These are phyloP conservation scores for Candida berthetii DNA, from an alignment of 805 yeast species.

Conservation along the genomic window DNA sequence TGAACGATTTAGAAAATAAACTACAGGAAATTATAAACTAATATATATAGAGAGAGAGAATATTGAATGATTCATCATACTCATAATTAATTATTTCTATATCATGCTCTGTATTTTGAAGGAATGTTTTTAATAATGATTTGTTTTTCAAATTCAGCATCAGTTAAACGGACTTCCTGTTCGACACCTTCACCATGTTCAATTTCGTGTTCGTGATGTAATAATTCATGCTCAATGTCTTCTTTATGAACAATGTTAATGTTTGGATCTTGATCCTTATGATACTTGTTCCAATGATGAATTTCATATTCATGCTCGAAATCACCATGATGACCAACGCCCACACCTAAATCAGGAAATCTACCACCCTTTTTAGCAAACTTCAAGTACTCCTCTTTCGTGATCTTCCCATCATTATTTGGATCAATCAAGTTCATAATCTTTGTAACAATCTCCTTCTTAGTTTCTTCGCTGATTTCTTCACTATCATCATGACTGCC, in stretches of 20 bases:
- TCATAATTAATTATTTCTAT: background rate
- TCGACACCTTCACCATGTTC: slow-evolving; percentile 69
- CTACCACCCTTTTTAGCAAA: slow-evolving; percentile 59
- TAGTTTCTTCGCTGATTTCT: slow-evolving; percentile 46
- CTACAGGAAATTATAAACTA: slow-evolving; percentile 9
- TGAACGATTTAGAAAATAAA: slow-evolving; percentile 30
- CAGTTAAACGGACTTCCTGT: slow-evolving; percentile 26
- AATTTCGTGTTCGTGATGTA: slow-evolving; percentile 51
- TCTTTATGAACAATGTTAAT: slow-evolving; percentile 77
- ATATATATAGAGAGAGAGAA: too few relatives aligned
- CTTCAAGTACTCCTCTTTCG: slow-evolving; percentile 62
- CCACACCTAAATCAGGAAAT: slow-evolving; percentile 89
- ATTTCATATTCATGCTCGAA: slow-evolving; percentile 91
- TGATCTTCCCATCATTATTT: slow-evolving; percentile 57
- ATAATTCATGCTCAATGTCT: slow-evolving; percentile 58
- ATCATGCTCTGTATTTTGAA: slow-evolving; percentile 22
- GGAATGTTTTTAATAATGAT: slow-evolving; percentile 32
- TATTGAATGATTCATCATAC: slow-evolving; percentile 4
- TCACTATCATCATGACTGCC: slow-evolving; percentile 70
- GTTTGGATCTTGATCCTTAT: slow-evolving; percentile 75
- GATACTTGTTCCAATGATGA: slow-evolving; percentile 88
- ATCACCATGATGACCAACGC: slow-evolving; percentile 92
- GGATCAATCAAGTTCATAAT: slow-evolving; percentile 59
- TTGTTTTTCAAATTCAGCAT: slow-evolving; percentile 32
- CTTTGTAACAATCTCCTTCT: slow-evolving; percentile 43